Base-by-base conservation (phyloP, 148 eudicot species). In the Linanthus parryae region DNA sequence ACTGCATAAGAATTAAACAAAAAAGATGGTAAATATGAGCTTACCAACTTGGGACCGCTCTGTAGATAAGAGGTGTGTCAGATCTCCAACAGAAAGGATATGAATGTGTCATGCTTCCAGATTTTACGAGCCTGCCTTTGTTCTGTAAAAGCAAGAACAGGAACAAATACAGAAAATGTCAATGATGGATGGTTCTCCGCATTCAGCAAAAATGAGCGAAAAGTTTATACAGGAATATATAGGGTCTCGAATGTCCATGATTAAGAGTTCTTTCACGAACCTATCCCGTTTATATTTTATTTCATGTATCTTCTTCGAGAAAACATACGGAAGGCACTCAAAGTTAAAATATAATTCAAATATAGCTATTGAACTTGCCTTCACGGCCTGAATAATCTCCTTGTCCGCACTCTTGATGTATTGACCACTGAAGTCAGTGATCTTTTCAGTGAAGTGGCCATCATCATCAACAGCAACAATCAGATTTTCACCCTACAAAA, bases 1-100 rank as follows among this genome's bases (percentile, higher is more conserved):
- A n/a, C n/a, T n/a, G n/a, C n/a, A n/a, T n/a, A n/a, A n/a, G n/a
- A n/a, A n/a, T n/a, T n/a, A n/a, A n/a, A n/a, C n/a, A n/a, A n/a
- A n/a, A n/a, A n/a, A n/a, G 8, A 17, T 51, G 1, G 16, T 49
- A 4, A 26, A 14, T 21, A 27, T 38, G 24, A 51, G 37, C 35
- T 22, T 73, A 86, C 95, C 99, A 92, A 75, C 94, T 92, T 30
- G 99, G 99, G 65, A 92, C 99, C 45, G 96, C 99, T 73, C 99
- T 84, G 62, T 92, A 87, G 26, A 92, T 92, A 48, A 92, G 99
- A 62, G 96, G 99, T 16, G 90, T 87, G 58, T 88, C 96, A 25
- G 99, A 92, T 73, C 99, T 84, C 94, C 94, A 84, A 49, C 99
- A 92, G 57, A 84, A 92, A 35, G 99, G 99, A 61, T 88, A 92